Evolutionary conservation across 2,329 filamentous ascomycete species (phyloP), one percentile per base, ranked within the genome.

Genomic region (Leptographium lundbergii): DNA sequence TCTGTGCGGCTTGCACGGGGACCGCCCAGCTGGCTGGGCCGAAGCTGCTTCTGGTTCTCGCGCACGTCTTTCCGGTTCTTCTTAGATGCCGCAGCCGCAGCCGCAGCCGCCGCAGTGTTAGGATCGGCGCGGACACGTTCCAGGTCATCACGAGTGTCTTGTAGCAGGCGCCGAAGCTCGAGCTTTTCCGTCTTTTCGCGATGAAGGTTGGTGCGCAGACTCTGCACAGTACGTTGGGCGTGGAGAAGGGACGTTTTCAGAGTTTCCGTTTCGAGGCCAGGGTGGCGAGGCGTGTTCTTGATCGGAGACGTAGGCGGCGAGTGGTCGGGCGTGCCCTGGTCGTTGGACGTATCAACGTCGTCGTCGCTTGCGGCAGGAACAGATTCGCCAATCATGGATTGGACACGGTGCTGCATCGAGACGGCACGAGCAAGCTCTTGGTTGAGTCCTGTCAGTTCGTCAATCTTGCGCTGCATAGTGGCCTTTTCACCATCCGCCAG

Each of bases 141-240:
- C 32, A 99, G 75, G 67, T 99, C 94, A 69, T 99, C 94, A 42
- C 91, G 85, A 27, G 92, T 87, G 67, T 99, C 94, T 73, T 97
- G 92, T 34, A 97, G 82, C 81, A 99, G 89, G 61, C 92, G 88
- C 73, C 90, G 91, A 58, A 97, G 81, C 72, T 99, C 94, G 32
- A 97, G 82, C 77, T 96, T 99, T 72, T 99, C 94, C 0, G 92
- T 96, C 84, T 97, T 99, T 72, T 99, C 94, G 39, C 94, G 88
- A 71, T 99, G 92, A 54, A 97, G 88, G 67, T 91, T 95, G 70
- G 88, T 91, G 72, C 95, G 91, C 65, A 97, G 82, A 67, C 90
- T 95, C 70, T 97, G 92, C 61, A 99, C 96, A 74, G 95, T 96
- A 60, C 92, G 85, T 71, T 97, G 94, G 47, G 94, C 92, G 70